These are phyloP conservation scores for Scedosporium boydii DNA, from an alignment of 2,329 filamentous ascomycete species.

Conservation along the genomic window DNA sequence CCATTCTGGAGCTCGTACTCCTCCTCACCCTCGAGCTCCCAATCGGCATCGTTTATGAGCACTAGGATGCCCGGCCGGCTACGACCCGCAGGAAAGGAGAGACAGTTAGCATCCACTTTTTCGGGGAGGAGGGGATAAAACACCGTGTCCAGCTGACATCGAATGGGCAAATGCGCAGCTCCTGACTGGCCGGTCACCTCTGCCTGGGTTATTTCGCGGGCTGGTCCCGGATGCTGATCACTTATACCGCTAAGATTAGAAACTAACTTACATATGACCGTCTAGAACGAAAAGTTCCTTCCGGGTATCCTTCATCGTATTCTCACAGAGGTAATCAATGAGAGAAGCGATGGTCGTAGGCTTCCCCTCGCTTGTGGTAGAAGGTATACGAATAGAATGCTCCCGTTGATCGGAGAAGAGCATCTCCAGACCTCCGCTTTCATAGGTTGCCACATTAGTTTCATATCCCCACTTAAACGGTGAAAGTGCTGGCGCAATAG, in stretches of 20 bases:
- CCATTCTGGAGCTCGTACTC: slow-evolving; percentile 71
- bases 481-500: slow-evolving; percentile 10
- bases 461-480: background rate
- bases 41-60: slow-evolving; percentile 94
- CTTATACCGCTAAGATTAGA: background rate
- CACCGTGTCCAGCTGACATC: background rate
- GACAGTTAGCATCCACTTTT: background rate
- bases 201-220: background rate
- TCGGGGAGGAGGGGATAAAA: background rate
- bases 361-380: slow-evolving; percentile 46
- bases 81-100: slow-evolving; percentile 12
- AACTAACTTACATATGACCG: slow-evolving; percentile 71
- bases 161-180: background rate
- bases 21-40: slow-evolving; percentile 95
- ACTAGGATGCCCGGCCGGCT: slow-evolving; percentile 94
- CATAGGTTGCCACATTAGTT: background rate
- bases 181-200: background rate
- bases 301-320: slow-evolving; percentile 75
- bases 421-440: slow-evolving; percentile 84
- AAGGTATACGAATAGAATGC: slow-evolving; percentile 61
- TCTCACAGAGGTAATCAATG: slow-evolving; percentile 67
- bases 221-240: background rate
- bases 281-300: slow-evolving; percentile 87
- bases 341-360: slow-evolving; percentile 65
- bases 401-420: slow-evolving; percentile 78